Conservation (phyloP, 2,329 filamentous ascomycete species). For the Epichloe elymi region DNA sequence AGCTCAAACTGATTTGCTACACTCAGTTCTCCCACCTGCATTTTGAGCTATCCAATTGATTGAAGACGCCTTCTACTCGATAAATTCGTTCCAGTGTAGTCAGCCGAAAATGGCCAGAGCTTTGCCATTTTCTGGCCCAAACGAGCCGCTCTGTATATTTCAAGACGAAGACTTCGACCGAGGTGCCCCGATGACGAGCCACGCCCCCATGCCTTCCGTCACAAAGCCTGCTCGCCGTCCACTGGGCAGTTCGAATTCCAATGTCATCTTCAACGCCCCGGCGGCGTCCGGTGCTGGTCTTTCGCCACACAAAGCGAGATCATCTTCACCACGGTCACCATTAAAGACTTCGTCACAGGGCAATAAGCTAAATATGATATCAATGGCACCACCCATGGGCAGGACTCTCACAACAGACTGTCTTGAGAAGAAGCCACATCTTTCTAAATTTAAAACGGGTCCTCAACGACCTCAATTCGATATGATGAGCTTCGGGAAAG, state of each 20-base stretch:
- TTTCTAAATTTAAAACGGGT: slow-evolving; percentile 46
- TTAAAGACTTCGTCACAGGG: slow-evolving; percentile 36
- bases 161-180: slow-evolving; percentile 37
- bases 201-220: slow-evolving; percentile 42
- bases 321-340: slow-evolving; percentile 47
- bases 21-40: too few relatives aligned
- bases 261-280: slow-evolving; percentile 55
- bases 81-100: slow-evolving; percentile 4
- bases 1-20: neutral
- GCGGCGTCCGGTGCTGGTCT: slow-evolving; percentile 36
- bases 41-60: neutral
- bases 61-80: slow-evolving; percentile 1
- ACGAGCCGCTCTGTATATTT: slow-evolving; percentile 38
- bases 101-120: slow-evolving; percentile 41
- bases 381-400: slow-evolving; percentile 51
- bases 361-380: slow-evolving; percentile 52
- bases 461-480: slow-evolving; percentile 39
- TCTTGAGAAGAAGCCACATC: slow-evolving; percentile 51
- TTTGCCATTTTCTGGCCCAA: slow-evolving; percentile 30
- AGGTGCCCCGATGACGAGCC: slow-evolving; percentile 36
- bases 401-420: slow-evolving; percentile 49
- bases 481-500: slow-evolving; percentile 34
- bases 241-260: slow-evolving; percentile 39
- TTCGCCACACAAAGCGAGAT: slow-evolving; percentile 57
- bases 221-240: slow-evolving; percentile 34